Conservation (phyloP, 176 grass and related monocot species). For the Alopecurus myosuroides region DNA sequence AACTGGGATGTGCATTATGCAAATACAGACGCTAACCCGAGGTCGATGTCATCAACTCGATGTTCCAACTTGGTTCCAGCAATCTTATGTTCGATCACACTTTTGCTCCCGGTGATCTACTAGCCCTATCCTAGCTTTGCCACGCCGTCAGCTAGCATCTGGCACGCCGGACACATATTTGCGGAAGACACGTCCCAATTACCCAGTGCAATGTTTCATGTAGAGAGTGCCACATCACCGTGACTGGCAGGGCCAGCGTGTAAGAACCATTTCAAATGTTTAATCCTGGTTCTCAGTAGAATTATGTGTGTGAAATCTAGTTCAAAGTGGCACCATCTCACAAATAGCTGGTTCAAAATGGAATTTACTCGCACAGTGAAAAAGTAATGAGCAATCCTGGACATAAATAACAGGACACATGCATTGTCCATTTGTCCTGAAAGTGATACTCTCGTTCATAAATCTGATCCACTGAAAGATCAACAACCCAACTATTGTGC, state of each 20-base stretch:
- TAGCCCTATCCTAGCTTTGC: background rate
- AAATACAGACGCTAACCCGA: background rate
- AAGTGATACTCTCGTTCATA: conserved; percentile 18
- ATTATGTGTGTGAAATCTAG: background rate
- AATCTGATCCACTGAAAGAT: conserved; percentile 28
- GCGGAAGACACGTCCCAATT: background rate
- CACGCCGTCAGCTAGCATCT: background rate
- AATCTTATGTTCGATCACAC: background rate
- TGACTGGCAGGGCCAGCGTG: background rate
- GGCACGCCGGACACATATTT: background rate
- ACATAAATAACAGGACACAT: conserved; percentile 1
- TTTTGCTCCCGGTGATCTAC: background rate
- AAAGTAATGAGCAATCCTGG: conserved; percentile 6
- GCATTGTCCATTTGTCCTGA: background rate
- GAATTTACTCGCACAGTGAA: background rate
- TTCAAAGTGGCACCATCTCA: background rate
- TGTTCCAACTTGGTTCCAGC: background rate
- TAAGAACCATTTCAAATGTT: background rate
- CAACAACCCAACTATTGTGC: conserved; percentile 11
- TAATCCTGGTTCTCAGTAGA: background rate
- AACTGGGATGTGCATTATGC: background rate
- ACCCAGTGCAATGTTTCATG: background rate
- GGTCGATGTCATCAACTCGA: background rate
- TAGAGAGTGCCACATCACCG: background rate
- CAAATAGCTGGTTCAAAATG: background rate